Evolutionary conservation across 768 basidiomycete genomes (phyloP).

Genomic region (Epithele typhae): DNA sequence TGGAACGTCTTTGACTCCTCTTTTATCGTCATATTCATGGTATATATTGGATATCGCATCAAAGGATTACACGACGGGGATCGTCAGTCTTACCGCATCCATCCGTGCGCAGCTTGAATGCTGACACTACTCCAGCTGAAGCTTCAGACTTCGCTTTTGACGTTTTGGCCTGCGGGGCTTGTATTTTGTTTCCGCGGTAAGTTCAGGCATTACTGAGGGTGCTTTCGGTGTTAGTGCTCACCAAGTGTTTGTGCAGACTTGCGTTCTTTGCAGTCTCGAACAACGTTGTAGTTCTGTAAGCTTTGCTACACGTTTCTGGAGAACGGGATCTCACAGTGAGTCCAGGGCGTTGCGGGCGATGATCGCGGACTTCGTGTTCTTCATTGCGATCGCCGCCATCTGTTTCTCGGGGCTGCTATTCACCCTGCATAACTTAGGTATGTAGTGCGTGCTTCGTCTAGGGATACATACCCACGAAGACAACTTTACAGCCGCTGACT

Average conservation of each 20-base stretch:
- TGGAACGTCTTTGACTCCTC: slow-evolving; percentile 90
- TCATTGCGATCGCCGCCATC: slow-evolving; percentile 69
- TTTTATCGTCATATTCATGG: slow-evolving; percentile 65
- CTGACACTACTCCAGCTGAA: slow-evolving; percentile 25
- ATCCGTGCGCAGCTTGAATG: slow-evolving; percentile 3
- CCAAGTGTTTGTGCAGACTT: slow-evolving; percentile 45
- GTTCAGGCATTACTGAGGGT: too few species aligned
- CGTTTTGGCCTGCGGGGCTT: slow-evolving; percentile 78
- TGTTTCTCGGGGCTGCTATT: slow-evolving; percentile 78
- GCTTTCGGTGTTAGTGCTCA: too few species aligned
- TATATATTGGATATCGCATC: slow-evolving; percentile 61
- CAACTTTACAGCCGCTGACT: slow-evolving; percentile 26
- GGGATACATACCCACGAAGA: too few species aligned
- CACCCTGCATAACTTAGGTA: slow-evolving; percentile 50
- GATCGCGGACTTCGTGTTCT: slow-evolving; percentile 75
- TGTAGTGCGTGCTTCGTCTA: too few species aligned
- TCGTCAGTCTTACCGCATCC: slow-evolving; percentile 30
- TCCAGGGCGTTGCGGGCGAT: slow-evolving; percentile 76
- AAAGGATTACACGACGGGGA: slow-evolving; percentile 55
- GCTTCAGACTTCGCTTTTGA: slow-evolving; percentile 73
- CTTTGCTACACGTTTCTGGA: slow-evolving; percentile 6
- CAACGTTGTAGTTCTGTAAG: slow-evolving; percentile 75
- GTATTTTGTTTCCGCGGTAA: slow-evolving; percentile 82
- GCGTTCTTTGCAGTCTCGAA: slow-evolving; percentile 80
- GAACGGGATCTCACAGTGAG: neutral